Evolutionary conservation across 176 grass and related monocot species (phyloP), one percentile per base, ranked within the genome.

Genomic region (Pharus latifolius): DNA sequence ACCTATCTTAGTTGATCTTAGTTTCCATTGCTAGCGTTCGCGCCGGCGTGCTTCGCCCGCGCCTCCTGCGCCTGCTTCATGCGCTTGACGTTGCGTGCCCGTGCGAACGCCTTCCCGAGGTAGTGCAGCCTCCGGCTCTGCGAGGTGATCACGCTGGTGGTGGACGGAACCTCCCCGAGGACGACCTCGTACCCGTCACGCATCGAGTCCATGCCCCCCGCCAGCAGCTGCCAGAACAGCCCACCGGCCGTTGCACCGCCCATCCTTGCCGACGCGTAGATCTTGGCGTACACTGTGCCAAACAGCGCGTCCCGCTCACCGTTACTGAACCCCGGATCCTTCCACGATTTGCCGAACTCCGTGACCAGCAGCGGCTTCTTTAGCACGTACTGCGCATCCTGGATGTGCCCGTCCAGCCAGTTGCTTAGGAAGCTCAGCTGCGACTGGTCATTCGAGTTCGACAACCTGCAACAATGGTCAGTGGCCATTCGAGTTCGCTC

Each of bases 141-240:
- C 6, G 48, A 25, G 9, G 76, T 44, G 53, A 99, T 99, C 49
- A 95, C 49, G n/a, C 73, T 76, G 2, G 84, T 63, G 17, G 87
- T 99, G 22, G 90, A 88, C 17, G 87, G 82, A 34, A 53, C 63
- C 68, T 86, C 72, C 0, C 53, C 82, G 3, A 99, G 59, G 16
- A 99, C 52, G 15, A 99, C 77, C 81, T 99, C 87, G 27, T 99
- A 99, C 15, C 96, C 90, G 65, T 99, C 96, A 1, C 76, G 75
- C 38, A 86, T 91, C 6, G 88, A 88, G 19, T 99, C 90, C 96
- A 99, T 99, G 42, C 96, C 96, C 12, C 77, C 40, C 5, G 79
- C 69, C 17, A 99, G 15, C 12, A 95, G 87, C 65, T 99, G 96
- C 90, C 96, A 99, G 82, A 99, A 99, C 6, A 91, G 74, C 17